phyloP scores from a whole-genome alignment of 2,329 filamentous ascomycete genomes.

The Sporothrix brunneoviolacea region DNA sequence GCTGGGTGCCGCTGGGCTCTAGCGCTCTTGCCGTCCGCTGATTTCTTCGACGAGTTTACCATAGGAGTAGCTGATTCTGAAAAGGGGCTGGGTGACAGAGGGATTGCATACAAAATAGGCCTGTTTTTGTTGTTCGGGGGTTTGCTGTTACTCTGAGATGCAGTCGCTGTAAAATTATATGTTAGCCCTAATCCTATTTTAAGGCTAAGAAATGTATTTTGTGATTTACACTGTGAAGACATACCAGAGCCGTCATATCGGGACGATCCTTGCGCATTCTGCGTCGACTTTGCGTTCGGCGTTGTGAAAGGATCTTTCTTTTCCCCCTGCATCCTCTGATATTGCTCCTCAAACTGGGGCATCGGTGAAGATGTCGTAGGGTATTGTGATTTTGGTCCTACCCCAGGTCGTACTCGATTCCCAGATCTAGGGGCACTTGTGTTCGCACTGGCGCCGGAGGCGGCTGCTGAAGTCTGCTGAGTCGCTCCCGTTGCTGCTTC shows the following conservation, averaged over 20 bases:
- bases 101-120: not conserved
- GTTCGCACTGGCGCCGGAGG: slow-evolving; percentile 2
- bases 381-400: not conserved
- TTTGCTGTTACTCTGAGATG: not conserved
- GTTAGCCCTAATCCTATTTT: no score
- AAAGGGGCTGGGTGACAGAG: not conserved
- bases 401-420: slow-evolving; percentile 4
- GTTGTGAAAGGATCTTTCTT: slow-evolving; percentile 7
- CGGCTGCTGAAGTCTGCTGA: not conserved
- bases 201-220: no score
- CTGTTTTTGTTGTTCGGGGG: not conserved
- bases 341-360: slow-evolving; percentile 17
- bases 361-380: slow-evolving; percentile 7
- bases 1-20: not conserved
- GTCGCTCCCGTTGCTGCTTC: not conserved
- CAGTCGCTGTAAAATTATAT: no score
- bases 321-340: slow-evolving; percentile 9
- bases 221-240: not conserved
- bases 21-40: not conserved
- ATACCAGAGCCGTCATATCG: not conserved
- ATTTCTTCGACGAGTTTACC: no score
- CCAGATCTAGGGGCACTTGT: slow-evolving; percentile 5
- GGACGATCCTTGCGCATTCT: not conserved
- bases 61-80: not conserved
- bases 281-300: not conserved